Percentiles rank a stretch among this genome's conserved stretches.
Conservation (phyloP, 495 filamentous ascomycete species). For the Pyrenopolyporus hunteri region DNA sequence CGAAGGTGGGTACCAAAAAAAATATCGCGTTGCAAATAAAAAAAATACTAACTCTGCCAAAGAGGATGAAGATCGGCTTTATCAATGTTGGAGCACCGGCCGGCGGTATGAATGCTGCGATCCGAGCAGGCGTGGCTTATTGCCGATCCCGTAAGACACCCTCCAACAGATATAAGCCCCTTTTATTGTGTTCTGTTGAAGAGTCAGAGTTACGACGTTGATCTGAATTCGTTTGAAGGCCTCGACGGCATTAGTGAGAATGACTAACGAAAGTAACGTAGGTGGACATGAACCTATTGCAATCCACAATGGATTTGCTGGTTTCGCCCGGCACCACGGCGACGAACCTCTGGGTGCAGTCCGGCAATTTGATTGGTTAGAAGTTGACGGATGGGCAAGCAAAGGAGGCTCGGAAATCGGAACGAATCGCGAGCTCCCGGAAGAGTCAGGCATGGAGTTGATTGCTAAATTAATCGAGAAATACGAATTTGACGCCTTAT, state of each 20-base stretch:
- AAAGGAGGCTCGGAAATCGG: constrained; percentile 98
- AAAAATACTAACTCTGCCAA: constrained; percentile 27
- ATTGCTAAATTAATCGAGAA: constrained; percentile 85
- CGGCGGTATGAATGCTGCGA: constrained; percentile 98
- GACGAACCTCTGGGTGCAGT: constrained; percentile 84
- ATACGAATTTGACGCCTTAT: constrained; percentile 88
- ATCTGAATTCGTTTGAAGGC: neutral
- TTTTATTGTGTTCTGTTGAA: neutral
- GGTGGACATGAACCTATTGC: constrained; percentile 85
- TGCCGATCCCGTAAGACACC: constrained; percentile 71
- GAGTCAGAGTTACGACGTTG: neutral
- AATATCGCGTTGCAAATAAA: neutral
- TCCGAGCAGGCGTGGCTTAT: constrained; percentile 93
- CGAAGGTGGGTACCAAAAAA: constrained; percentile 64
- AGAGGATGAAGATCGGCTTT: constrained; percentile 92
- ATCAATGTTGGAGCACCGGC: constrained; percentile 97
- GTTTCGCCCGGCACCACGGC: constrained; percentile 86
- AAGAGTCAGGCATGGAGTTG: constrained; percentile 78
- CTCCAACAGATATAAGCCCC: neutral
- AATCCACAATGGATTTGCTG: constrained; percentile 97
- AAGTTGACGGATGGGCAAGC: constrained; percentile 92
- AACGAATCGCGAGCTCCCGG: constrained; percentile 90
- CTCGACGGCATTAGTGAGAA: neutral
- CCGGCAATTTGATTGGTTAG: constrained; percentile 85
- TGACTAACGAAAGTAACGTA: constrained; percentile 8